phyloP scores from a whole-genome alignment of 352 stramenopile species.

The Phytophthora crassamura region DNA sequence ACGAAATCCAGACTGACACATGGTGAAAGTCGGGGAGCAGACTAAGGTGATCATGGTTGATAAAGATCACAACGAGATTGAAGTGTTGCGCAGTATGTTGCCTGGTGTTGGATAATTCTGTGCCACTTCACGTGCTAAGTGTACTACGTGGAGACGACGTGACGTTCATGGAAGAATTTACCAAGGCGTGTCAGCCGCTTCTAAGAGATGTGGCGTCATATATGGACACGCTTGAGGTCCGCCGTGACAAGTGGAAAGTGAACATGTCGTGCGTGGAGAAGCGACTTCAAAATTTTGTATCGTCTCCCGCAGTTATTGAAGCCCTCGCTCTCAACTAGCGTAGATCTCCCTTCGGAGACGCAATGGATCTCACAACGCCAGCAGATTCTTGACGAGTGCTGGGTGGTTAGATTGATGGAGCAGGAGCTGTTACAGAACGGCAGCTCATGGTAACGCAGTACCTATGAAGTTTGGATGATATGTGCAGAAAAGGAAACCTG shows the following conservation, averaged over 20 bases:
- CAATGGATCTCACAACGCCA: not conserved
- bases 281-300: not conserved
- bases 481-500: not conserved
- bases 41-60: not conserved
- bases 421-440: not conserved
- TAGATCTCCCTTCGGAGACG: not conserved
- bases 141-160: not conserved
- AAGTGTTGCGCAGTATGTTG: no score
- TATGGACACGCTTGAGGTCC: not conserved
- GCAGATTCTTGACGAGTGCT: not conserved
- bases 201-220: no score
- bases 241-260: not conserved
- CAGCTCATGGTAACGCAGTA: constrained; percentile 12
- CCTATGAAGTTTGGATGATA: not conserved
- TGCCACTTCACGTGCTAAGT: not conserved
- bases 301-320: not conserved
- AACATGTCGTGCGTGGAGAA: not conserved
- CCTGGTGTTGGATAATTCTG: no score
- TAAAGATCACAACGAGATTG: no score
- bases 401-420: not conserved
- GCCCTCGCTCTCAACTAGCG: not conserved
- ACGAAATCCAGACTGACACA: constrained; percentile 11
- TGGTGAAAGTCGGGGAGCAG: constrained; percentile 5
- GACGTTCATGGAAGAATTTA: no score
- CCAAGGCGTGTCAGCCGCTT: no score